These are phyloP conservation scores for Ophiostoma sp. DNA, from an alignment of 2,329 filamentous ascomycete species.

Conservation along the genomic window DNA sequence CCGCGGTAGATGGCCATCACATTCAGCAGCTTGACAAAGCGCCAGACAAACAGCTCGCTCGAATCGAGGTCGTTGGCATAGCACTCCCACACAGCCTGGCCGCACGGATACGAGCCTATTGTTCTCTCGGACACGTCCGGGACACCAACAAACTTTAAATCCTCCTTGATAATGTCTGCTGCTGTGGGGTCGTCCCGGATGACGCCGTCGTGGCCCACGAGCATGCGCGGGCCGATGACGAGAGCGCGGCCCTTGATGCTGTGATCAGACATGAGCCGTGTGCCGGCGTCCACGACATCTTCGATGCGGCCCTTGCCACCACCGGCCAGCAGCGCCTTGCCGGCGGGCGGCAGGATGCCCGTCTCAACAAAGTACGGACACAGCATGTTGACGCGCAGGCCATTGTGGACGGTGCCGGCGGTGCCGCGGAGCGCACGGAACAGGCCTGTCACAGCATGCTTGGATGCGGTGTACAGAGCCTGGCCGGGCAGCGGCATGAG, in stretches of 20 bases:
- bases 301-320: constrained; percentile 47
- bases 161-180: constrained; percentile 12
- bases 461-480: constrained; percentile 53
- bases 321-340: constrained; percentile 52
- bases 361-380: constrained; percentile 61
- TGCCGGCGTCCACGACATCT: constrained; percentile 59
- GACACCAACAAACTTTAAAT: constrained; percentile 26
- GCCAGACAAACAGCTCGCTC: constrained; percentile 51
- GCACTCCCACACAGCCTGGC: constrained; percentile 54
- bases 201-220: constrained; percentile 36
- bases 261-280: constrained; percentile 55
- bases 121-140: not conserved
- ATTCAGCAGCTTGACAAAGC: constrained; percentile 52
- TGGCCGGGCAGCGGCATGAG: constrained; percentile 40
- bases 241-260: constrained; percentile 52
- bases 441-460: constrained; percentile 60
- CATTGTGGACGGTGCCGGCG: constrained; percentile 38
- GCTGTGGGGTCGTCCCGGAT: constrained; percentile 13
- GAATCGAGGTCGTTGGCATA: constrained; percentile 55
- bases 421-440: constrained; percentile 54
- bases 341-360: constrained; percentile 46
- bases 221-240: constrained; percentile 52
- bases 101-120: not conserved
- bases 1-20: constrained; percentile 44
- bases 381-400: constrained; percentile 59